Percentiles rank a stretch among this genome's conserved stretches.
These are phyloP conservation scores for Elsinoe australis DNA, from an alignment of 2,329 filamentous ascomycete genomes.

Conservation along the genomic window DNA sequence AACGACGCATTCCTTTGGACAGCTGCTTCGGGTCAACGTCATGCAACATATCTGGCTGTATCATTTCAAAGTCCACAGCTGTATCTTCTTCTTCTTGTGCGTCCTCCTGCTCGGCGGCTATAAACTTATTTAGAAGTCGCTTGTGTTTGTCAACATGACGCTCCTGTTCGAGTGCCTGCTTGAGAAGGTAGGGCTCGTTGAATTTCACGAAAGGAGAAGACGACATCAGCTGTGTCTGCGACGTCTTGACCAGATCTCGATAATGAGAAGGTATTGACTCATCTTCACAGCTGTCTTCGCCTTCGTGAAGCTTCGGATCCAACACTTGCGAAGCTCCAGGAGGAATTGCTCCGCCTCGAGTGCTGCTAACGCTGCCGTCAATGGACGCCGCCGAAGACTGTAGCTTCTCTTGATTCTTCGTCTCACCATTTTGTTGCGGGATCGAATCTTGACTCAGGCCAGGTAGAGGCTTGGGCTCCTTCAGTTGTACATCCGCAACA, in stretches of 20 bases:
- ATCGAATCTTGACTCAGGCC: neutral
- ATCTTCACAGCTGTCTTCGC: constrained; percentile 32
- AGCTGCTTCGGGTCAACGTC: constrained; percentile 76
- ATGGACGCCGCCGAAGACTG: neutral
- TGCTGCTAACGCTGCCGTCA: neutral
- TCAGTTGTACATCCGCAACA: constrained; percentile 9
- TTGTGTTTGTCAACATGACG: constrained; percentile 73
- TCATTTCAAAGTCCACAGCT: constrained; percentile 66
- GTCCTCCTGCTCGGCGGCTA: constrained; percentile 35
- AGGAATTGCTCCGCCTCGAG: too few species aligned
- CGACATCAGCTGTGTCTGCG: constrained; percentile 86
- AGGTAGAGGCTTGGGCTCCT: neutral
- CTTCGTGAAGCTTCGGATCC: neutral
- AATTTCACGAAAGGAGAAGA: constrained; percentile 96
- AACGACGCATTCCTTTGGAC: constrained; percentile 81
- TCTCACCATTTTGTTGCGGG: neutral
- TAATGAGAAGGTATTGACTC: constrained; percentile 68
- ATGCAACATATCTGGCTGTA: constrained; percentile 93
- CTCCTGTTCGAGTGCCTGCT: constrained; percentile 87
- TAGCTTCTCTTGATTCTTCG: neutral
- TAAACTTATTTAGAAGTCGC: constrained; percentile 66
- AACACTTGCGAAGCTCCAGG: too few species aligned
- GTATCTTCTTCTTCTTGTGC: constrained; percentile 28
- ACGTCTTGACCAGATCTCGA: constrained; percentile 87
- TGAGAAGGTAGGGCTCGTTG: constrained; percentile 83